Evolutionary conservation across 805 yeast species (phyloP), one percentile per base, ranked within the genome.

Genomic region (Wickerhamomyces ciferrii): DNA sequence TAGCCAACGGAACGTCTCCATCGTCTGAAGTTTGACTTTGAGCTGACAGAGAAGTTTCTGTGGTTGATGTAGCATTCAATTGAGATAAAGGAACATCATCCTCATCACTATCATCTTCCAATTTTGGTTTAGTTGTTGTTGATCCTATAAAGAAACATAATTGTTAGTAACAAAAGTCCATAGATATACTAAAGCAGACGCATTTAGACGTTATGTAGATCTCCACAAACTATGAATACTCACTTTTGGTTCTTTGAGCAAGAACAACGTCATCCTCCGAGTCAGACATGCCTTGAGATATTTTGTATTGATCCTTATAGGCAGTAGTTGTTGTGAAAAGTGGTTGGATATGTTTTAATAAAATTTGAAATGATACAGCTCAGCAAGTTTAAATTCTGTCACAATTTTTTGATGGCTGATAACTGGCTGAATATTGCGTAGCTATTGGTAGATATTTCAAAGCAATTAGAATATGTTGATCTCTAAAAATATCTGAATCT

Each of bases 261-360:
- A 60, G 55, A 8, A 49, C 63, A 17, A 64, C 46, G 39, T 62
- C 68, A 39, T 63, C 68, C n/a, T 67, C 71, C 5, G 61, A 56
- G 39, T 61, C 61, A 7, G 62, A 60, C 60, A 58, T 58, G 31
- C 7, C 11, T 10, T 27, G 31, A 27, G 11, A 7, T 27, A 14
- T 27, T 8, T 27, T 5, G 31, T 27, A 13, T 27, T 27, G 11
- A 8, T 4, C 13, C 14, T 13, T 10, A 14, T 4, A 10, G 4
- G 14, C 14, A 13, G 14, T 27, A 10, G 7, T 27, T 10, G 31
- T 27, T 8, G 7, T 27, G 14, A 27, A 10, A 4, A 8, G 14
- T 4, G 31, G 4, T 13, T 27, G 11, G 31, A 27, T 8, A 27
- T 10, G 4, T 13, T 13, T 27, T 8, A 14, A 27, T 8, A 14